These are phyloP conservation scores for Hanseniaspora uvarum DNA, from an alignment of 1,139 yeast genomes.

Conservation along the genomic window DNA sequence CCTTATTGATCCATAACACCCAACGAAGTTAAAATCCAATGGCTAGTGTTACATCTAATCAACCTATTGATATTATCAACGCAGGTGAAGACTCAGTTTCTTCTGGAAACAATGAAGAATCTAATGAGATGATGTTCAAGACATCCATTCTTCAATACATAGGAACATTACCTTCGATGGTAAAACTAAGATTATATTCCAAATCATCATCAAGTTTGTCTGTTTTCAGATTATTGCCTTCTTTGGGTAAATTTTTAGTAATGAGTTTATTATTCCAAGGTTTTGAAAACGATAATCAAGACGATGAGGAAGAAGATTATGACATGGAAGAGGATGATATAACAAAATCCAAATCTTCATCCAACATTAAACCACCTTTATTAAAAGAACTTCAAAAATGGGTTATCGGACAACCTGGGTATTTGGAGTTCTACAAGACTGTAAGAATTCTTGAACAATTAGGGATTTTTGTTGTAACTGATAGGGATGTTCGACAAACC, in stretches of 20 bases:
- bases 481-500: constrained; percentile 31
- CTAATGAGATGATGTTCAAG: constrained; percentile 39
- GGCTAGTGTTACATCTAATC: background rate
- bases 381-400: constrained; percentile 22
- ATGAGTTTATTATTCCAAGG: constrained; percentile 82
- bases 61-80: constrained; percentile 6
- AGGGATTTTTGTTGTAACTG: constrained; percentile 56
- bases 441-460: constrained; percentile 64
- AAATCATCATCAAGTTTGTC: constrained; percentile 93
- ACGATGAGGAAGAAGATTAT: constrained; percentile 45
- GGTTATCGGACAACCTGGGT: constrained; percentile 57
- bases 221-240: constrained; percentile 74
- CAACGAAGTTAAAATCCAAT: background rate
- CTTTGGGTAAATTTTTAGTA: constrained; percentile 77
- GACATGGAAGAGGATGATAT: constrained; percentile 8
- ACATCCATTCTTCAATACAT: constrained; percentile 80
- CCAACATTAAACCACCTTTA: background rate
- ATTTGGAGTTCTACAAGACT: constrained; percentile 54
- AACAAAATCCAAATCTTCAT: background rate
- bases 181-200: constrained; percentile 65
- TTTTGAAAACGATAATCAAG: constrained; percentile 48
- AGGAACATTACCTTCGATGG: constrained; percentile 77
- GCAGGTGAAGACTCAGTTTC: constrained; percentile 7
- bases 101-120: background rate
- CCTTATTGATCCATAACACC: no score